These are phyloP conservation scores for Talaromyces sp. DNA, from an alignment of 2,329 filamentous ascomycete species.

Conservation along the genomic window DNA sequence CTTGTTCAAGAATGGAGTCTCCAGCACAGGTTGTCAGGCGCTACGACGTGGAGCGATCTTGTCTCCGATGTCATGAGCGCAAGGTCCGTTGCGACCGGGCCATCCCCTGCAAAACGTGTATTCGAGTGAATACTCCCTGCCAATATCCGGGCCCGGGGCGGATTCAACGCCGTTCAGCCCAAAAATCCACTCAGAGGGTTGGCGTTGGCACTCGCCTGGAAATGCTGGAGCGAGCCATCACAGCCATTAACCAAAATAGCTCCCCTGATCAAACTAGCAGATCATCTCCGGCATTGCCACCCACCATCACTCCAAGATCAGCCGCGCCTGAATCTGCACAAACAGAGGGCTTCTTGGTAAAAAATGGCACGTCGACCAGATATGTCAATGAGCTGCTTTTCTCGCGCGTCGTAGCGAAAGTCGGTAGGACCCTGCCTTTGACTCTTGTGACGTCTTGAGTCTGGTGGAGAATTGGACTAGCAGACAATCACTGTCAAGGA, in stretches of 20 bases:
- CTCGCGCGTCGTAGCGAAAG: slow-evolving; percentile 26
- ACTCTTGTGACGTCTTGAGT: background rate
- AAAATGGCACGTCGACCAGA: slow-evolving; percentile 22
- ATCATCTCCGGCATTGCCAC: background rate
- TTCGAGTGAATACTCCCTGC: slow-evolving; percentile 17
- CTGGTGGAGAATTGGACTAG: background rate
- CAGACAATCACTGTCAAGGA: slow-evolving; percentile 15
- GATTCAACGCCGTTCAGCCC: slow-evolving; percentile 17
- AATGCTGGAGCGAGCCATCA: slow-evolving; percentile 15
- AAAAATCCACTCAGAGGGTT: slow-evolving; percentile 9
- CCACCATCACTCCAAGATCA: background rate
- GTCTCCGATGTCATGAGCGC: slow-evolving; percentile 21
- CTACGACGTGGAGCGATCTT: slow-evolving; percentile 20
- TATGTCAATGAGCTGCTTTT: slow-evolving; percentile 31
- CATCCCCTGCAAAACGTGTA: slow-evolving; percentile 19
- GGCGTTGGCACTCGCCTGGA: slow-evolving; percentile 15
- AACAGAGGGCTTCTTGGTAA: slow-evolving; percentile 22
- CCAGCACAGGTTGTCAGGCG: slow-evolving; percentile 9
- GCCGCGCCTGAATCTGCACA: background rate
- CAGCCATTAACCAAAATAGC: background rate
- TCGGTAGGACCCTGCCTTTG: background rate
- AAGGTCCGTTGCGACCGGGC: slow-evolving; percentile 20
- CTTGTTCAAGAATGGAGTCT: background rate
- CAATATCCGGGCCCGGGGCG: slow-evolving; percentile 18
- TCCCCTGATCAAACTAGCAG: background rate